Percentiles rank a stretch among this genome's conserved stretches.
These are phyloP conservation scores for Cutaneotrichosporon mucoides DNA, from an alignment of 1,284 basidiomycete species.

Conservation along the genomic window DNA sequence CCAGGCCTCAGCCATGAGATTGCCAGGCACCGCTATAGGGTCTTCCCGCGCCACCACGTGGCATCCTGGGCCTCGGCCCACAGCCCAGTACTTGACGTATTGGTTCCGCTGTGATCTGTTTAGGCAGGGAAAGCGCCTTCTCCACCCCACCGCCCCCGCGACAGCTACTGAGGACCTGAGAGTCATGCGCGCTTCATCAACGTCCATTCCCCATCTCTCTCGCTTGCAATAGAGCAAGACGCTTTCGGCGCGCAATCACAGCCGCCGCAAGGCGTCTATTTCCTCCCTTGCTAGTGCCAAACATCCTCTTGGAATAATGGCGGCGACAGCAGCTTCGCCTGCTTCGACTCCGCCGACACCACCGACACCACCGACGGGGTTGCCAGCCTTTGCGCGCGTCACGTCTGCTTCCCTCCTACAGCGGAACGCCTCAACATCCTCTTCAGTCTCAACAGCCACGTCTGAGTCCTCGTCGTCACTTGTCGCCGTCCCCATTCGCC, in stretches of 20 bases:
- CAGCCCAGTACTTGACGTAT: no score
- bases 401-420: constrained; percentile 21
- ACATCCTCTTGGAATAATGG: not conserved
- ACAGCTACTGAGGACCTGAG: no score
- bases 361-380: constrained; percentile 7
- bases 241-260: not conserved
- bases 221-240: not conserved
- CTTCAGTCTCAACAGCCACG: constrained; percentile 37
- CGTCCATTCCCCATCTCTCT: not conserved
- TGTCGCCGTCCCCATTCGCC: constrained; percentile 46
- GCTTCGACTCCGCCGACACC: constrained; percentile 17
- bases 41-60: no score
- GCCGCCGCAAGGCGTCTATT: not conserved
- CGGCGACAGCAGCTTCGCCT: constrained; percentile 8
- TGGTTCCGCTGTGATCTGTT: no score
- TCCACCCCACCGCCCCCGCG: no score
- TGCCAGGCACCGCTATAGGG: no score
- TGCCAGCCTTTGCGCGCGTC: constrained; percentile 17
- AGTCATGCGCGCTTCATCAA: not conserved
- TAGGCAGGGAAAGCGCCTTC: no score
- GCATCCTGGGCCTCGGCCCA: no score
- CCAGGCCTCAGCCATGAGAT: no score
- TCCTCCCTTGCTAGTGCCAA: not conserved
- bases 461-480: constrained; percentile 41
- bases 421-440: constrained; percentile 42